Evolutionary conservation across 345 rosid species (phyloP).

Genomic region (Populus ilicifolia): DNA sequence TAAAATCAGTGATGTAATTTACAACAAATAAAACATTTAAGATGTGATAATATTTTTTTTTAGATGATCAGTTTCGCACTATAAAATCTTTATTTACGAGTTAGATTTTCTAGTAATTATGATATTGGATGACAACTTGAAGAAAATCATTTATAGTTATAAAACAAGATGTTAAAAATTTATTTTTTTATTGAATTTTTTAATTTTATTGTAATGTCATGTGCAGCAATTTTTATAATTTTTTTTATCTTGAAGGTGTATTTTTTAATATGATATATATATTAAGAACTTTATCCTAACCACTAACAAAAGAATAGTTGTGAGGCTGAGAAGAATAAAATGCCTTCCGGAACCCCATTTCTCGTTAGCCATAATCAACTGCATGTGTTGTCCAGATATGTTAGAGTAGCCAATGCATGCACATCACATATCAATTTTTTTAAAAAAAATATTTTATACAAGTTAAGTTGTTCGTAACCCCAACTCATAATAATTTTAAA

Average conservation of each 20-base stretch:
- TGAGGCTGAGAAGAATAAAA: too few relatives aligned
- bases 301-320: rapidly evolving
- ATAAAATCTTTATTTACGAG: rapidly evolving
- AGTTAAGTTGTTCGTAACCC: too few relatives aligned
- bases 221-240: too few relatives aligned
- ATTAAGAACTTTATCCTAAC: too few relatives aligned
- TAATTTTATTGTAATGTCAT: rapidly evolving
- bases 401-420: rapidly evolving
- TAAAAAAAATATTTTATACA: too few relatives aligned
- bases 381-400: rapidly evolving
- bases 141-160: rapidly evolving
- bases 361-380: rapidly evolving
- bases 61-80: rapidly evolving
- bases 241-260: rapidly evolving
- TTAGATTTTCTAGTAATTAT: rapidly evolving
- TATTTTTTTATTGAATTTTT: too few relatives aligned
- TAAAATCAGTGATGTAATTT: rapidly evolving
- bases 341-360: rapidly evolving
- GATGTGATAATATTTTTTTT: too few relatives aligned
- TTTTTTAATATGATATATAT: too few relatives aligned
- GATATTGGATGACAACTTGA: rapidly evolving
- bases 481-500: too few relatives aligned
- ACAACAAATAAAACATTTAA: rapidly evolving
- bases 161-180: too few relatives aligned
- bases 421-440: too few relatives aligned